phyloP scores from a whole-genome alignment of 2,329 filamentous ascomycete genomes.

The Passalora sequoiae region DNA sequence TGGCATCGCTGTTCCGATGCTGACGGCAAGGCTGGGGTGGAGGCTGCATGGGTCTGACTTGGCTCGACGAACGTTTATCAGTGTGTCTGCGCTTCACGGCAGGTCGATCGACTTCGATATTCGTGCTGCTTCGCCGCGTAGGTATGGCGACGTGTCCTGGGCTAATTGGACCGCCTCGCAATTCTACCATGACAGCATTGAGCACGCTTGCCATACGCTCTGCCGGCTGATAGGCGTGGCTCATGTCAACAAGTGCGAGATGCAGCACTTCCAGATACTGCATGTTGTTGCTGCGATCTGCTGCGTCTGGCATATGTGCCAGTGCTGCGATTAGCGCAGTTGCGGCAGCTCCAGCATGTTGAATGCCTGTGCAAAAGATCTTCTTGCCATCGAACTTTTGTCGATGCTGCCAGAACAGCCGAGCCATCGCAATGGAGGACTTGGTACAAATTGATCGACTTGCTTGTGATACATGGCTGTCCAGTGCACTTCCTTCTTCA shows the following conservation, averaged over 20 bases:
- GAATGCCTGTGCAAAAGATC: constrained; percentile 26
- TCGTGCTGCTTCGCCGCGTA: constrained; percentile 18
- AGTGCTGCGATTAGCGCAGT: constrained; percentile 26
- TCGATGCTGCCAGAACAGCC: constrained; percentile 26
- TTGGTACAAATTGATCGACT: constrained; percentile 27
- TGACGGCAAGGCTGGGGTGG: constrained; percentile 4
- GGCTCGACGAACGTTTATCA: background rate
- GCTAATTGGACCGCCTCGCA: constrained; percentile 24
- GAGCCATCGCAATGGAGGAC: constrained; percentile 22
- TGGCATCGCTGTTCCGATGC: constrained; percentile 14
- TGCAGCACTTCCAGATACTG: constrained; percentile 26
- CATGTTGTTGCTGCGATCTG: constrained; percentile 24
- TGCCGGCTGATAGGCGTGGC: constrained; percentile 22
- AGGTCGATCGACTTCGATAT: constrained; percentile 15
- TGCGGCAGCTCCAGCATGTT: constrained; percentile 25
- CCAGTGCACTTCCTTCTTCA: constrained; percentile 21
- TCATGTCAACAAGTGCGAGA: constrained; percentile 23
- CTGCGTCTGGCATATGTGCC: constrained; percentile 22
- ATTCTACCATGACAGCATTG: constrained; percentile 24
- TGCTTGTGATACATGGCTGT: constrained; percentile 24
- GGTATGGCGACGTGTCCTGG: constrained; percentile 14
- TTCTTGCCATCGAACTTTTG: constrained; percentile 25
- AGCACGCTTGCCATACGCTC: constrained; percentile 24
- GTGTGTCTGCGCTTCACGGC: constrained; percentile 21
- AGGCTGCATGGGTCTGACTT: constrained; percentile 15